Percentiles rank a stretch among this genome's conserved stretches.
Conservation (phyloP, 345 rosid genomes). For the Microthlaspi erraticum region DNA sequence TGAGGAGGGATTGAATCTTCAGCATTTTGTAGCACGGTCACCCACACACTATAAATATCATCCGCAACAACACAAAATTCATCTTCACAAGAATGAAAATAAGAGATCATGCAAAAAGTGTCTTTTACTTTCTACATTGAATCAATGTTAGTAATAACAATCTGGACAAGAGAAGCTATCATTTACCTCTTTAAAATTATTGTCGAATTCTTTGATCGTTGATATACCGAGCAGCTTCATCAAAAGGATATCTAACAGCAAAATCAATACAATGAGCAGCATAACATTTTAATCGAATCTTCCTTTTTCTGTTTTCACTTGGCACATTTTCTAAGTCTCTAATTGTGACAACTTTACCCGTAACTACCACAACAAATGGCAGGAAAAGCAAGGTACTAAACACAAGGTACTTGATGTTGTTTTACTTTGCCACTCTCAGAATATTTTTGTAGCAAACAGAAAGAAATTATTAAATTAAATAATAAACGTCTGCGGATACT, state of each 20-base stretch:
- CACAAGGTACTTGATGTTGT: too few relatives aligned
- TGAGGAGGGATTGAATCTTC: too few relatives aligned
- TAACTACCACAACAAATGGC: conserved; percentile 84
- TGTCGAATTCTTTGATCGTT: conserved; percentile 63
- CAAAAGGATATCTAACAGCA: conserved; percentile 71
- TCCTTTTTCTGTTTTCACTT: too few relatives aligned
- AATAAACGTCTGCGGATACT: too few relatives aligned
- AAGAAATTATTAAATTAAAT: background rate
- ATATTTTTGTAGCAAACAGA: conserved; percentile 58
- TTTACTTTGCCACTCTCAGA: conserved; percentile 78
- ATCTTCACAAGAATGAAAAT: too few relatives aligned
- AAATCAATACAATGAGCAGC: background rate
- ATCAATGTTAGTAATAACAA: too few relatives aligned
- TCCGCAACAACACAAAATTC: too few relatives aligned
- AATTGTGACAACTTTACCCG: conserved; percentile 50
- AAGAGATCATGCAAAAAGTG: too few relatives aligned
- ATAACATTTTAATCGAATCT: background rate
- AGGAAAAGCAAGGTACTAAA: conserved; percentile 81
- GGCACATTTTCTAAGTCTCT: too few relatives aligned
- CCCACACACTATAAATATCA: too few relatives aligned
- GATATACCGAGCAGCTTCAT: conserved; percentile 91
- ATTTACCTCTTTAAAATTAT: conserved; percentile 82
- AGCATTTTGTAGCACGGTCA: too few relatives aligned
- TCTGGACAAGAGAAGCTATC: background rate
- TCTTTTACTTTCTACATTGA: too few relatives aligned